A percentile compares a stretch with the other conserved stretches of the same genome.
Evolutionary conservation across 768 basidiomycete genomes (phyloP).

Genomic region (Lactarius indigo): DNA sequence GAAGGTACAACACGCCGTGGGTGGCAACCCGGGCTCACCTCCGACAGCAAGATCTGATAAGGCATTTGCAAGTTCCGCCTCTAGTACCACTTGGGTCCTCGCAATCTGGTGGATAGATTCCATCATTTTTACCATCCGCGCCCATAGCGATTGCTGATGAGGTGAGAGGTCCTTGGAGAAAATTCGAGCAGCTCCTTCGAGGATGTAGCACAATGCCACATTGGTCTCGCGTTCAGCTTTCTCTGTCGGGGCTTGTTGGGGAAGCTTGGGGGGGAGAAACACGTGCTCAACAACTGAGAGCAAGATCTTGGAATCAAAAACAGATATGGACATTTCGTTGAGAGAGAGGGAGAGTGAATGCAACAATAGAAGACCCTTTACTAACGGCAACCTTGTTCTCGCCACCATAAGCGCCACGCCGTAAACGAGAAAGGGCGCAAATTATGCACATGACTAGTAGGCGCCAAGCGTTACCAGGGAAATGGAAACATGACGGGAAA

Average conservation of each 20-base stretch:
- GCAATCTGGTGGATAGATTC: background rate
- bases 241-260: constrained; percentile 1
- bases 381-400: background rate
- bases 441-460: background rate
- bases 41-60: background rate
- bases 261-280: constrained; percentile 19
- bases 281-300: constrained; percentile 12
- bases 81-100: background rate
- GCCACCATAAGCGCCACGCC: background rate
- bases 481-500: too few species aligned
- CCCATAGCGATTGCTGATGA: background rate
- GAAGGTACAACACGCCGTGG: too few species aligned
- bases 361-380: background rate
- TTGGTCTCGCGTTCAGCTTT: background rate
- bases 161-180: background rate
- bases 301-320: background rate
- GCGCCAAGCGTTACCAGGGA: background rate
- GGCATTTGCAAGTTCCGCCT: background rate
- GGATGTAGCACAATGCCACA: constrained; percentile 4
- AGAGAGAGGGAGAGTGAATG: background rate
- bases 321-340: background rate
- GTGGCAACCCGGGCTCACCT: background rate
- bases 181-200: background rate
- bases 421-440: background rate
- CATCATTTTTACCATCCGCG: constrained; percentile 6